Base-by-base conservation (phyloP, 805 yeast species). In the Lachancea fermentati region DNA sequence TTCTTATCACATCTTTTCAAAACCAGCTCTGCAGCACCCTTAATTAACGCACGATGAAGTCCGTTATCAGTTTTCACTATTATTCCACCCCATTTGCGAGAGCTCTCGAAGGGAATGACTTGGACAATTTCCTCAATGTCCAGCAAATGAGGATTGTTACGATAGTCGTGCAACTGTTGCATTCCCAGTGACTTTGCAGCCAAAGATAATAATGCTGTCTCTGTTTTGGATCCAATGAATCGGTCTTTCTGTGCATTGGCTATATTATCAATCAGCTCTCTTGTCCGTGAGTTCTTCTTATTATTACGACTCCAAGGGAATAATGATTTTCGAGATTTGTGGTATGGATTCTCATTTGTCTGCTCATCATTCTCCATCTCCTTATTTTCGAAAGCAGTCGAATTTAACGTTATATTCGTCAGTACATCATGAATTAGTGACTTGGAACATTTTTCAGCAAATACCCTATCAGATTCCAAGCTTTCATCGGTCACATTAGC, bases 21-120 rank as follows among this genome's bases (percentile, higher is more conserved):
- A 11, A 93, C 73, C 45, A 93, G 75, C 64, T 93, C 99, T 1
- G 97, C 89, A 1, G 98, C 98, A 47, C 99, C 98, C 66, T 93
- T 93, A 43, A 85, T 67, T 47, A 75, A 81, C 39, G 87, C 66
- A 42, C 93, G 72, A 58, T 63, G 81, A 4, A 48, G 30, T 3
- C 51, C 34, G 13, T 67, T 69, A 7, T 71, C 70, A 11, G 66
- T 61, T 39, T 71, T 70, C 37, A 81, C 71, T 4, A 88, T 80
- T 15, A 87, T 64, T 32, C 93, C 95, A 54, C 95, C 86, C 91
- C 95, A 93, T 67, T 93, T 93, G 54, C 95, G 73, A 3, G 85
- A 72, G 44, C 95, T 85, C 66, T 93, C 97, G 58, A 93, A 93
- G 1, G 98, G 96, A 41, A 89, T 77, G 4, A 77, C 67, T 62